Base-by-base conservation (phyloP, 2,329 filamentous ascomycete genomes). In the Diatrype stigma region DNA sequence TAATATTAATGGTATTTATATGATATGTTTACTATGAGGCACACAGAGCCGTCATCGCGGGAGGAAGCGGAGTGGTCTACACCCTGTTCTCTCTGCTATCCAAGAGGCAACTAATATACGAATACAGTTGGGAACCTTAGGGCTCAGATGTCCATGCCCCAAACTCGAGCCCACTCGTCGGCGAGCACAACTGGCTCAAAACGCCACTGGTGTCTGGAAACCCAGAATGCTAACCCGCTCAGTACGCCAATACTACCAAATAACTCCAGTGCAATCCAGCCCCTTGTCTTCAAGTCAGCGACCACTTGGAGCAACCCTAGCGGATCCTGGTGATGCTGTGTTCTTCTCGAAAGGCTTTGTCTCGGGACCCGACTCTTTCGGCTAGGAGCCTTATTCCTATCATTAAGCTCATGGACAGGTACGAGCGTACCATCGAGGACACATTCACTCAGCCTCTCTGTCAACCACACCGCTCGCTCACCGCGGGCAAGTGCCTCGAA, bases 291-390 rank as follows among this genome's bases (percentile, higher is more conserved):
- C 37, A 95, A 63, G 34, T 83, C 80, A 19, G 87, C 82, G 2
- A 82, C 81, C 56, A 91, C 79, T 54, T 85, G 78, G 47, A 95
- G 76, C 34, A 96, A 67, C 0, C 91, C 91, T 0, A 96, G 75
- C 1, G 92, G 92, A 66, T 96, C 92, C 52, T 88, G 79, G 32
- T 83, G 77, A 23, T 59, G 56, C 46, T 58, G 50, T 26, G 61
- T 63, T 51, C 52, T 58, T 32, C 48, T 52, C 38, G 57, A 51
- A 42, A 19, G 21, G 16, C 40, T 47, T 16, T 53, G 47, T 42
- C 48, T 54, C 44, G 48, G 47, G 3, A 34, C 47, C 53, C 45
- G 56, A 52, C 50, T 52, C 45, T 44, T 67, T 51, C 38, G 62
- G 48, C 28, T 60, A 55, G 53, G n/a, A 66, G 26, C 26, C 61